phyloP scores from a whole-genome alignment of 495 filamentous ascomycete species.

The Pseudomonodictys pantanalensis region DNA sequence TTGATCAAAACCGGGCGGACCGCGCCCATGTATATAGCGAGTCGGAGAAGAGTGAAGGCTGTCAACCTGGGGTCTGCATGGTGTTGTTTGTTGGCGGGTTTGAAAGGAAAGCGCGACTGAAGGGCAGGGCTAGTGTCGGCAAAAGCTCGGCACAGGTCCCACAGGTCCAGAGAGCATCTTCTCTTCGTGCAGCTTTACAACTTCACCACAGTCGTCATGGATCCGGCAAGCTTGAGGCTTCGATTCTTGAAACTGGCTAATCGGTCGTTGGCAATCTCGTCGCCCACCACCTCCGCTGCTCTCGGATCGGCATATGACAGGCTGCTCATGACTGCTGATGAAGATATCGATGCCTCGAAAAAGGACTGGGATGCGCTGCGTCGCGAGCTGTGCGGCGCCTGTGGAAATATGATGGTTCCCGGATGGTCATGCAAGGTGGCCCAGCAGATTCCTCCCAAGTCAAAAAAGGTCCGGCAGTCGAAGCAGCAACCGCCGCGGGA shows the following conservation, averaged over 20 bases:
- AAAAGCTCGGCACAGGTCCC: too few relatives aligned
- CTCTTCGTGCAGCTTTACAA: too few relatives aligned
- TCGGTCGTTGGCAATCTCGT: slow-evolving; percentile 40
- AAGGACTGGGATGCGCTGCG: slow-evolving; percentile 42
- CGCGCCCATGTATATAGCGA: too few relatives aligned
- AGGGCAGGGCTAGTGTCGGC: too few relatives aligned
- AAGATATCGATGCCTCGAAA: slow-evolving; percentile 31
- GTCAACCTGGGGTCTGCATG: too few relatives aligned
- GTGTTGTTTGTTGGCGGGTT: too few relatives aligned
- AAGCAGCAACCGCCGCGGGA: slow-evolving; percentile 40
- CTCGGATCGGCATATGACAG: slow-evolving; percentile 47
- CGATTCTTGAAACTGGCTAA: slow-evolving; percentile 50
- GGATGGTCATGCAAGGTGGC: slow-evolving; percentile 43
- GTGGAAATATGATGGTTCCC: slow-evolving; percentile 49
- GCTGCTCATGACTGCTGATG: slow-evolving; percentile 44
- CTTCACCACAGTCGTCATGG: neutral
- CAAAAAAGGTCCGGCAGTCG: slow-evolving; percentile 10
- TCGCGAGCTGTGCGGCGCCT: slow-evolving; percentile 50
- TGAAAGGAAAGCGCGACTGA: too few relatives aligned
- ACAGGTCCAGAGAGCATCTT: too few relatives aligned
- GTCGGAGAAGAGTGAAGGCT: too few relatives aligned
- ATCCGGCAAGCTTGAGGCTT: slow-evolving; percentile 1
- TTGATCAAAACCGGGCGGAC: too few relatives aligned
- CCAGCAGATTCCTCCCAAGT: neutral
- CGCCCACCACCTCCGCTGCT: slow-evolving; percentile 52